phyloP scores from a whole-genome alignment of 2,329 filamentous ascomycete species.

The Cadophora sp. region DNA sequence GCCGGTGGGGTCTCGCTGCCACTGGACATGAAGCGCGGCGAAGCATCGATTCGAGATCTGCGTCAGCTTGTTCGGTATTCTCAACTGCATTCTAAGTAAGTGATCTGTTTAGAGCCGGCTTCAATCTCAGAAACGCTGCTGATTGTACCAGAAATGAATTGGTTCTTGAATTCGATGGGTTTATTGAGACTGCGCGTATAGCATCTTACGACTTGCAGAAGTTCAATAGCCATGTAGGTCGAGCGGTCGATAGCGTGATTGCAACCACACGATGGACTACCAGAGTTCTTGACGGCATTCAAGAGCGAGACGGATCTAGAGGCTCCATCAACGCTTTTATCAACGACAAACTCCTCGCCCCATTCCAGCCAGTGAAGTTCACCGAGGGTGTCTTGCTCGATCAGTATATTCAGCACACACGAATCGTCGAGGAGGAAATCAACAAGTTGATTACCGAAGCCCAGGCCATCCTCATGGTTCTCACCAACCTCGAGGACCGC shows the following conservation, averaged over 20 bases:
- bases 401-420: slow-evolving; percentile 77
- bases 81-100: slow-evolving; percentile 61
- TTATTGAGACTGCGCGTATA: slow-evolving; percentile 71
- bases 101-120: background rate
- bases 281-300: slow-evolving; percentile 48
- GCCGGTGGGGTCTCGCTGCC: slow-evolving; percentile 71
- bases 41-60: slow-evolving; percentile 76
- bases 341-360: slow-evolving; percentile 56
- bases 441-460: slow-evolving; percentile 72
- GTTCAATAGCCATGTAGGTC: slow-evolving; percentile 79
- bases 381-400: slow-evolving; percentile 70
- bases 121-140: background rate
- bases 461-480: slow-evolving; percentile 67
- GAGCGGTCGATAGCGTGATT: slow-evolving; percentile 76
- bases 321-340: slow-evolving; percentile 50
- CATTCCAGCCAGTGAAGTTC: slow-evolving; percentile 67
- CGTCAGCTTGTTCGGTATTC: slow-evolving; percentile 75
- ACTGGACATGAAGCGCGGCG: slow-evolving; percentile 79
- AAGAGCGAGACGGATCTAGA: slow-evolving; percentile 37
- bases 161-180: slow-evolving; percentile 76
- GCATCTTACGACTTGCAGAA: slow-evolving; percentile 71
- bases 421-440: slow-evolving; percentile 74
- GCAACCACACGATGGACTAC: slow-evolving; percentile 79
- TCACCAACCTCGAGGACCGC: slow-evolving; percentile 72
- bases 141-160: slow-evolving; percentile 63